Evolutionary conservation across 2,329 filamentous ascomycete species (phyloP), one percentile per base, ranked within the genome.

Genomic region (Xylaria sp.): DNA sequence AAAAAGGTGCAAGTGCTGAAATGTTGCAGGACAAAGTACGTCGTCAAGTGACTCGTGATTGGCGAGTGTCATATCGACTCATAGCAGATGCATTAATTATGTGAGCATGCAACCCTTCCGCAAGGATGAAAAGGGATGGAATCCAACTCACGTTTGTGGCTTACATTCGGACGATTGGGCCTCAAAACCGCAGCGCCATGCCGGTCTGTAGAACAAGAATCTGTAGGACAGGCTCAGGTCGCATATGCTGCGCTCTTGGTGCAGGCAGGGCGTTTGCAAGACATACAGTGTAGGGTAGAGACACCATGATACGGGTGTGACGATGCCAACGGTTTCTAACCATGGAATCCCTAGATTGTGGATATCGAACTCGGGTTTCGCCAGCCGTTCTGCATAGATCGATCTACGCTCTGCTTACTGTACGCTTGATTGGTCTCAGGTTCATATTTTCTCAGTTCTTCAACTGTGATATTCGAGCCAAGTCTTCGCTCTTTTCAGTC

Each of bases 131-230:
- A 30, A 30, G 52, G 44, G 18, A 18, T 44, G 9, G 39, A 30
- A 46, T 54, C 18, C 9, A 30, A 55, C 46, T 56, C 49, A 19
- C 53, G 46, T 51, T 50, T 51, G 49, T 49, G 53, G 54, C 56
- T 55, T 51, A 23, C 48, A 46, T 13, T 55, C 57, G 50, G 54
- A 54, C 54, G 54, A 59, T 62, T 62, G 57, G 57, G 61, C 50
- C 34, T 58, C 55, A 58, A 42, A 61, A 52, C 48, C 23, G 4
- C 23, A 54, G 44, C 50, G 54, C 46, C 52, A 66, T 66, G 65
- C 65, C 63, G 62, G 68, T 70, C 68, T 65, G 67, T 68, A 64
- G 68, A 67, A 70, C 69, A 67, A 59, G 23, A n/a, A 5, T 49
- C 47, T 19, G 47, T 19, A 49, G 47, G 18, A 19, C 16, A 49